Base-by-base conservation (phyloP, 768 basidiomycete genomes). In the Lactarius trivialis region DNA sequence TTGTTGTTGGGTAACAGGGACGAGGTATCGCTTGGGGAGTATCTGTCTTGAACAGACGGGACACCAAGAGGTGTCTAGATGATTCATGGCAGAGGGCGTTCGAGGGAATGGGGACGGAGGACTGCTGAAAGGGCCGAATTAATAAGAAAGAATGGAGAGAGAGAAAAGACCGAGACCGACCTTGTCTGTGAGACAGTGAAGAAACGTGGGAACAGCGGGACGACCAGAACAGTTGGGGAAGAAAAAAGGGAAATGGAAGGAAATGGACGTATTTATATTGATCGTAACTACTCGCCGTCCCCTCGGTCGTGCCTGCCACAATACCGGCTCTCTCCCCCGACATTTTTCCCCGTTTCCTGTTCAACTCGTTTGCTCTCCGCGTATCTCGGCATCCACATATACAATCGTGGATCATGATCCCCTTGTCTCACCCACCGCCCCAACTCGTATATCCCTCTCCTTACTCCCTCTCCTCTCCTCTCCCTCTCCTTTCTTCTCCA, bases 21-120 rank as follows among this genome's bases (percentile, higher is more conserved):
- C 79, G 14, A 77, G 78, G 66, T 75, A 76, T 66, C 88, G 85
- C 71, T 89, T 89, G n/a, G 91, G 90, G n/a, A 82, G 76, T 67
- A 93, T 91, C 65, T 86, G 85, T 67, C 82, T 78, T 69, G 85
- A 82, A 77, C 91, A 93, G 70, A 82, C 83, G 55, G 88, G 87
- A 80, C 90, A 92, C 86, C 87, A 93, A 60, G 84, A 77, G 65
- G 85, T 80, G 75, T 89, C 89, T 76, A 85, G 53, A 39, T 66
- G 65, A 54, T 67, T 60, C 67, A 67, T 67, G 37, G 32, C n/a
- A 55, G 24, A 36, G 14, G 39, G 32, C 11, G 34, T n/a, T 6
- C 30, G 6, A 6, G 30, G 30, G 6, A 30, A 6, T 51, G 48
- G 55, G 39, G 21, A 53, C 21, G 45, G 45, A 14, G 43, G 21